These are phyloP conservation scores for Clavispora santaluciae DNA, from an alignment of 805 yeast species.

Conservation along the genomic window DNA sequence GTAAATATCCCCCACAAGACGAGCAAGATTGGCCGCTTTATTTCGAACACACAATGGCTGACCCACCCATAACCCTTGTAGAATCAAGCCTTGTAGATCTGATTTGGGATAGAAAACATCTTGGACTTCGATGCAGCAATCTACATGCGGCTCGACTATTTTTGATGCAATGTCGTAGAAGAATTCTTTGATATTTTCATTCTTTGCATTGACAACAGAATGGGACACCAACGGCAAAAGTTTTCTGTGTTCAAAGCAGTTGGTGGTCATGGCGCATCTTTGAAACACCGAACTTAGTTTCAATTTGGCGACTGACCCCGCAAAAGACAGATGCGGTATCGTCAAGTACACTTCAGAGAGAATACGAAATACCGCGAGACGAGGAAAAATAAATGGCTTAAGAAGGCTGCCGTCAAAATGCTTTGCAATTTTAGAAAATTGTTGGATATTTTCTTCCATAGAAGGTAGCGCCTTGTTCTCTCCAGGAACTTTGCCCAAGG, in stretches of 20 bases:
- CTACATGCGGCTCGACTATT: constrained; percentile 10
- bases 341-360: constrained; percentile 14
- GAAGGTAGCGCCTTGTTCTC: too few relatives aligned
- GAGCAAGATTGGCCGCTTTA: constrained; percentile 8
- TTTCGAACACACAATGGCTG: constrained; percentile 10
- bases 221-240: constrained; percentile 9
- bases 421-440: neutral
- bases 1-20: constrained; percentile 8
- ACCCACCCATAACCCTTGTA: constrained; percentile 13
- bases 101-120: constrained; percentile 13
- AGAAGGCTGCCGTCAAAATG: neutral
- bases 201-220: constrained; percentile 9
- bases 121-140: constrained; percentile 13
- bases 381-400: neutral
- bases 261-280: constrained; percentile 9
- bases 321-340: constrained; percentile 4
- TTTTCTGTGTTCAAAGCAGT: constrained; percentile 10
- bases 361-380: constrained; percentile 7
- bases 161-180: constrained; percentile 13
- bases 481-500: too few relatives aligned
- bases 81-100: constrained; percentile 10
- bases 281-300: constrained; percentile 9
- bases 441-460: neutral
- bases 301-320: constrained; percentile 1
- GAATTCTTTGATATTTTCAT: constrained; percentile 8